Conservation (phyloP, 805 yeast genomes). For the Lipomyces spencermartinsiae region DNA sequence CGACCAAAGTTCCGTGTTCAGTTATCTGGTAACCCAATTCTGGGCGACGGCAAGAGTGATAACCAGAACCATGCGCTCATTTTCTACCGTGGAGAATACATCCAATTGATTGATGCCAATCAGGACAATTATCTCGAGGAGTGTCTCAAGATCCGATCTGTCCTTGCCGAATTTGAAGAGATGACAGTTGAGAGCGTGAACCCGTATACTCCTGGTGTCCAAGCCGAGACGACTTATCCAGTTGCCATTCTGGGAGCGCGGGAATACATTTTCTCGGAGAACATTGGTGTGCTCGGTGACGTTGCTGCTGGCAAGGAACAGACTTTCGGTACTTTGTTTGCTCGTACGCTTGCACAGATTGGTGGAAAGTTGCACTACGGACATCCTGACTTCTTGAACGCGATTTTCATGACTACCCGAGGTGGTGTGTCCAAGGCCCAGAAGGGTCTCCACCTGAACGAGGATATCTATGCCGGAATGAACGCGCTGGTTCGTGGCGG, state of each 20-base stretch:
- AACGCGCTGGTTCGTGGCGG: constrained; percentile 89
- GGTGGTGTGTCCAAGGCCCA: constrained; percentile 97
- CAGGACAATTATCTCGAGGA: constrained; percentile 96
- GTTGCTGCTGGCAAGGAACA: constrained; percentile 98
- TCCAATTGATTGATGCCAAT: constrained; percentile 94
- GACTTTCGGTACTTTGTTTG: constrained; percentile 94
- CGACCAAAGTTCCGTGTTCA: constrained; percentile 69
- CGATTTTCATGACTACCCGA: constrained; percentile 88
- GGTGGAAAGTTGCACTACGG: constrained; percentile 97
- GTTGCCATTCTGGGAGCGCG: constrained; percentile 96
- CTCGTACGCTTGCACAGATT: constrained; percentile 88
- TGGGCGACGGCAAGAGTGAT: constrained; percentile 96
- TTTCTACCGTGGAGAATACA: constrained; percentile 90
- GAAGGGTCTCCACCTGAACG: constrained; percentile 89
- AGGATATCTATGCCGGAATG: constrained; percentile 97
- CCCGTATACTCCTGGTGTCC: constrained; percentile 67
- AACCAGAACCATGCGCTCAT: constrained; percentile 89
- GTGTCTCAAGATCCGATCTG: constrained; percentile 86
- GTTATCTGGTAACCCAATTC: constrained; percentile 90
- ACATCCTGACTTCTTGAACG: constrained; percentile 94
- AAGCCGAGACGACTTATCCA: constrained; percentile 52
- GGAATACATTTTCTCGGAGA: constrained; percentile 92
- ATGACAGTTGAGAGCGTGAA: constrained; percentile 56
- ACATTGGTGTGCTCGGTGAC: constrained; percentile 90
- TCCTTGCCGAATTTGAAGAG: constrained; percentile 91